Conservation (phyloP, 495 filamentous ascomycete genomes). For the Penicillium coprophilum region DNA sequence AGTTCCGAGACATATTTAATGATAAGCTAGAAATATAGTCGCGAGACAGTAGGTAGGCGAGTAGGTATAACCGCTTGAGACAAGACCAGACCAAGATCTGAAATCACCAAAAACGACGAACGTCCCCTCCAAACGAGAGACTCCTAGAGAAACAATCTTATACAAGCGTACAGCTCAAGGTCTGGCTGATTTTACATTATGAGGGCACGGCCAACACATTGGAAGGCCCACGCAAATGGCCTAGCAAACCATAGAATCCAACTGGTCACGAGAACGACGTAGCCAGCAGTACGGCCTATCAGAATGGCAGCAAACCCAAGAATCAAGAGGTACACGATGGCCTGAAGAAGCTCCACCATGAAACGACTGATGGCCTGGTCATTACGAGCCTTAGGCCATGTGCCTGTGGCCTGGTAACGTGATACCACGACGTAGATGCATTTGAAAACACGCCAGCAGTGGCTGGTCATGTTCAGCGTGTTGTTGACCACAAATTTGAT, state of each 20-base stretch:
- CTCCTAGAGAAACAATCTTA: background rate
- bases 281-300: conserved; percentile 34
- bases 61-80: background rate
- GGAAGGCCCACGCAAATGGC: conserved; percentile 41
- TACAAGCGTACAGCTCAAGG: background rate
- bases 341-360: conserved; percentile 37
- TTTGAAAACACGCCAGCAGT: conserved; percentile 40
- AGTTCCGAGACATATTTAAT: conserved; percentile 2
- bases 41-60: background rate
- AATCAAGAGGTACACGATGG: conserved; percentile 38
- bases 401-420: conserved; percentile 36
- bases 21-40: conserved; percentile 2
- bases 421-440: conserved; percentile 29
- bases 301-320: conserved; percentile 38
- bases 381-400: conserved; percentile 33
- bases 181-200: conserved; percentile 12
- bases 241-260: conserved; percentile 47
- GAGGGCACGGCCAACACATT: conserved; percentile 32
- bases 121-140: background rate
- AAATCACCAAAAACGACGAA: background rate
- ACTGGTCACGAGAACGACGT: conserved; percentile 37
- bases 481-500: conserved; percentile 31
- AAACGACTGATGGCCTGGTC: conserved; percentile 34
- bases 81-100: background rate
- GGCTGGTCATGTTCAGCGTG: conserved; percentile 36